phyloP scores from a whole-genome alignment of 202 grass and related monocot species.

The Zizania palustris region DNA sequence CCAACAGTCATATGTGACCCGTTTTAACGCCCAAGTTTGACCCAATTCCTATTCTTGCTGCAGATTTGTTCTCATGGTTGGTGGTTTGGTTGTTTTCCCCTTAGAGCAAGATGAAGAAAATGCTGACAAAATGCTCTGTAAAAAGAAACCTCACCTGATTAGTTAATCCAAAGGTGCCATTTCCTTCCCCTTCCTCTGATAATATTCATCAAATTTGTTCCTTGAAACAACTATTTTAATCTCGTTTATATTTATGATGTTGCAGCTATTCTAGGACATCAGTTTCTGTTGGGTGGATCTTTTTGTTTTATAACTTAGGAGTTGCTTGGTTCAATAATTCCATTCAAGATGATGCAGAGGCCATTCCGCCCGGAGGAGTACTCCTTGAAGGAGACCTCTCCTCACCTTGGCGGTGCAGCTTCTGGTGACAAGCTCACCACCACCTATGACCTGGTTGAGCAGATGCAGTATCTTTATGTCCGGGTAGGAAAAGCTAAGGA shows the following conservation, averaged over 20 bases:
- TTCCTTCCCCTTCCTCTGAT: not conserved
- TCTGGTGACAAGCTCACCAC: constrained; percentile 66
- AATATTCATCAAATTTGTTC: not conserved
- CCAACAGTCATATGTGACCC: not conserved
- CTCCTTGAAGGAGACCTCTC: constrained; percentile 68
- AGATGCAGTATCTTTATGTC: constrained; percentile 86
- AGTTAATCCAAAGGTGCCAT: constrained; percentile 28
- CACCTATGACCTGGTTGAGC: constrained; percentile 78
- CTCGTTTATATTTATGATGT: constrained; percentile 1
- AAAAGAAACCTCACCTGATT: constrained; percentile 12
- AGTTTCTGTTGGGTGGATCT: not conserved
- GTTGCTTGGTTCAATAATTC: constrained; percentile 1
- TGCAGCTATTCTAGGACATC: constrained; percentile 26
- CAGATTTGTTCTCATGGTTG: constrained; percentile 26
- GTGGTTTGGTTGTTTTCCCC: constrained; percentile 21
- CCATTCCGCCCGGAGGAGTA: constrained; percentile 56
- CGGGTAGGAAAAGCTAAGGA: constrained; percentile 73
- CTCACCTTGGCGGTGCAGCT: constrained; percentile 58
- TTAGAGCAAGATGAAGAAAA: constrained; percentile 25
- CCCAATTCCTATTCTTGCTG: constrained; percentile 7
- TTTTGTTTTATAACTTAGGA: not conserved
- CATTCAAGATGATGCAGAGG: constrained; percentile 59
- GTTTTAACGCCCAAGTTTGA: not conserved
- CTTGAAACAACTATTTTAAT: constrained; percentile 10
- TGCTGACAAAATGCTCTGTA: not conserved